These are phyloP conservation scores for Sphagnum tenellum DNA, from an alignment of 225 moss, liverwort and hornwort genomes.

Conservation along the genomic window DNA sequence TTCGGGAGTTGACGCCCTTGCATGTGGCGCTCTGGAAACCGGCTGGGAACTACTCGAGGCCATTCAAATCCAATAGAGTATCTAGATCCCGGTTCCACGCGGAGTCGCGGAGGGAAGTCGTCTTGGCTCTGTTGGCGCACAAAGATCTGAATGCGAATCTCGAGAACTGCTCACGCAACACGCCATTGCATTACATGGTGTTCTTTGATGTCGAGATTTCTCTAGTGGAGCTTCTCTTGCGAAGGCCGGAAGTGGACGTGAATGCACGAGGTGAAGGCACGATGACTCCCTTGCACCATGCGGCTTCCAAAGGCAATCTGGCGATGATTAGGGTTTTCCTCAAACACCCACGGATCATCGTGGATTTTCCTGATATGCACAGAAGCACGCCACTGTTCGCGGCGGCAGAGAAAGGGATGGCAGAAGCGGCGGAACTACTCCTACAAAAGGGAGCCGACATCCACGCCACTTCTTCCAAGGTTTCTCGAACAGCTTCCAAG, in stretches of 20 bases:
- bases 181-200: slow-evolving; percentile 1
- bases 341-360: background rate
- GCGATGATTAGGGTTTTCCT: background rate
- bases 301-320: background rate
- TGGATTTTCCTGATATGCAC: slow-evolving; percentile 1
- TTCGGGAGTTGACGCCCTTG: background rate
- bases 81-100: too few species aligned
- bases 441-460: background rate
- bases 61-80: background rate
- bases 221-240: background rate
- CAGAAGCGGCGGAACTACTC: background rate
- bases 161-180: background rate
- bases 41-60: background rate
- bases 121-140: background rate
- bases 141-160: background rate
- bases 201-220: slow-evolving; percentile 1
- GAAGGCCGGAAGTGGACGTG: slow-evolving; percentile 1
- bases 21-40: slow-evolving; percentile 5
- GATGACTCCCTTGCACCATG: background rate
- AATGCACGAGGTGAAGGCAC: slow-evolving; percentile 1
- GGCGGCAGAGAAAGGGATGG: slow-evolving; percentile 1
- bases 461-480: background rate
- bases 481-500: too few species aligned
- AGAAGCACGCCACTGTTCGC: background rate
- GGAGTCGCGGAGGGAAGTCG: slow-evolving; percentile 1